phyloP scores from a whole-genome alignment of 257 asterid genomes.

The Penstemon newberryi region DNA sequence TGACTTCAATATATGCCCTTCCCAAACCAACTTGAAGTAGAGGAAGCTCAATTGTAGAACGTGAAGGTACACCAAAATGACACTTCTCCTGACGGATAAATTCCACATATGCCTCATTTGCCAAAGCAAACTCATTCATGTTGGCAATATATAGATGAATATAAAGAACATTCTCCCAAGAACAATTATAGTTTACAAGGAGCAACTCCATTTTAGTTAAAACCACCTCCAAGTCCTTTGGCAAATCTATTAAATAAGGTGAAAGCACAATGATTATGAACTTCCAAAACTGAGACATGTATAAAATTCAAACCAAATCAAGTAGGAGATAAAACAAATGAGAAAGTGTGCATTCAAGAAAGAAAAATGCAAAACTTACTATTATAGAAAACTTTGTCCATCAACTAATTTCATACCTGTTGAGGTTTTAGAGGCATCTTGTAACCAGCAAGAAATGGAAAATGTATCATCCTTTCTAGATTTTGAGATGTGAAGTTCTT shows the following conservation, averaged over 20 bases:
- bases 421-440: constrained; percentile 55
- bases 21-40: constrained; percentile 78
- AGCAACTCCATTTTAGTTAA: constrained; percentile 60
- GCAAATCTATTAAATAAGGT: constrained; percentile 51
- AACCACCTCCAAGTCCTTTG: constrained; percentile 63
- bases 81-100: constrained; percentile 89
- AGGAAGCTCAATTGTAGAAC: constrained; percentile 95
- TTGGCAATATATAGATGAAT: constrained; percentile 81
- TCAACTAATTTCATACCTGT: constrained; percentile 48
- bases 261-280: constrained; percentile 21
- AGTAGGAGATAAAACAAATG: neutral
- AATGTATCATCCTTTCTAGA: constrained; percentile 55
- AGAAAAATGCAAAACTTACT: neutral
- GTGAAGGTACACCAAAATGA: constrained; percentile 91
- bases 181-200: constrained; percentile 54
- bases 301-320: neutral
- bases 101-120: constrained; percentile 77
- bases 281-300: constrained; percentile 10
- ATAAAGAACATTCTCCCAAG: constrained; percentile 92
- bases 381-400: constrained; percentile 19
- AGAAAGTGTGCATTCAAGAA: constrained; percentile 19
- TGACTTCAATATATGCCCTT: constrained; percentile 79
- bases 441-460: constrained; percentile 81
- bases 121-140: constrained; percentile 69
- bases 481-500: constrained; percentile 49